Percentiles rank a stretch among this genome's conserved stretches.
Evolutionary conservation across 139 green algal genomes (phyloP).

Genomic region (Picochlorum sp.): DNA sequence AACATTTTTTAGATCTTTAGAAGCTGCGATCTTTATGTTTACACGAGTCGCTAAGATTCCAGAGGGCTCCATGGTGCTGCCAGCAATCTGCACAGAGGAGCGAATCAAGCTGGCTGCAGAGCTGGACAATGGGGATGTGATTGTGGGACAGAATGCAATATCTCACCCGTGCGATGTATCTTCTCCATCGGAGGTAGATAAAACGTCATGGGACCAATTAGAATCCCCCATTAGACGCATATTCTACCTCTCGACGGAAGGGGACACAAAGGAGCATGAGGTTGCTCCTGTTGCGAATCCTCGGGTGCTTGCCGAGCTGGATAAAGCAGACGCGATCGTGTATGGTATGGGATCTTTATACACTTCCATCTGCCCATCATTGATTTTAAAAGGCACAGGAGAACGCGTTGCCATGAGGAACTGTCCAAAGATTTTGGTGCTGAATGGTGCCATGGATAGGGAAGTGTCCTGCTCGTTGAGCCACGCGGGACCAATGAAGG

Average conservation of each 20-base stretch:
- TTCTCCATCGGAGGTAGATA: constrained; percentile 45
- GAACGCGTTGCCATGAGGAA: constrained; percentile 55
- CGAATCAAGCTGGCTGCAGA: constrained; percentile 89
- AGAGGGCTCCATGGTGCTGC: constrained; percentile 66
- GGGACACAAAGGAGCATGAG: constrained; percentile 63
- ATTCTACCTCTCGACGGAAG: constrained; percentile 90
- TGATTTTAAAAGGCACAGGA: constrained; percentile 79
- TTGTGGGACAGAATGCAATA: constrained; percentile 94
- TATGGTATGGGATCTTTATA: constrained; percentile 98
- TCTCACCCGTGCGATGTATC: constrained; percentile 66
- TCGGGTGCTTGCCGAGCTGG: constrained; percentile 45
- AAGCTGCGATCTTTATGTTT: constrained; percentile 97
- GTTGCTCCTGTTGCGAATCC: constrained; percentile 79
- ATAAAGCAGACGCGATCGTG: constrained; percentile 66
- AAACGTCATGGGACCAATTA: constrained; percentile 46
- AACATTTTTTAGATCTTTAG: constrained; percentile 91
- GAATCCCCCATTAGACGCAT: constrained; percentile 75
- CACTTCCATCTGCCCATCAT: constrained; percentile 86
- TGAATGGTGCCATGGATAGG: constrained; percentile 91
- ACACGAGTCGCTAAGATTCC: constrained; percentile 66
- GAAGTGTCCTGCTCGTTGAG: constrained; percentile 59
- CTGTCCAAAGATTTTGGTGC: constrained; percentile 73
- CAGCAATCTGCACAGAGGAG: constrained; percentile 88
- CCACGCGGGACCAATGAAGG: constrained; percentile 62
- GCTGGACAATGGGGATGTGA: constrained; percentile 77